These are phyloP conservation scores for Boletus speciosus DNA, from an alignment of 768 basidiomycete genomes.

Conservation along the genomic window DNA sequence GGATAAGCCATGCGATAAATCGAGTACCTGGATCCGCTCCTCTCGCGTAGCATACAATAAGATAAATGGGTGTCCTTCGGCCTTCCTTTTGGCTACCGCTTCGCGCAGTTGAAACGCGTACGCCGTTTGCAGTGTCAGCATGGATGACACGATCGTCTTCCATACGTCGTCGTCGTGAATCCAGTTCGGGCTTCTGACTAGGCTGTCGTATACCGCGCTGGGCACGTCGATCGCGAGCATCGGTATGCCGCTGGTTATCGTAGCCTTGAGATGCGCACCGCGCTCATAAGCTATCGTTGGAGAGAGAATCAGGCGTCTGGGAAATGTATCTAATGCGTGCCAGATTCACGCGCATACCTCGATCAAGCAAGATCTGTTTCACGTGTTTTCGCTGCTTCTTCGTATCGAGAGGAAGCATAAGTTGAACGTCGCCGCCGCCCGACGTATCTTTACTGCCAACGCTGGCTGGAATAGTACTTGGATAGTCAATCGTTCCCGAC, in stretches of 20 bases:
- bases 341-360: slow-evolving; percentile 40
- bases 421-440: slow-evolving; percentile 49
- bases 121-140: slow-evolving; percentile 53
- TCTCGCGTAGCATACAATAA: slow-evolving; percentile 67
- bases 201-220: slow-evolving; percentile 54
- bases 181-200: slow-evolving; percentile 60
- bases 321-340: neutral
- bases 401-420: slow-evolving; percentile 62
- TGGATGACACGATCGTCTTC: slow-evolving; percentile 53
- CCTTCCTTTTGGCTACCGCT: slow-evolving; percentile 54
- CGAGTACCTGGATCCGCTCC: slow-evolving; percentile 62
- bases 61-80: slow-evolving; percentile 60
- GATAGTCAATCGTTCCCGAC: slow-evolving; percentile 49
- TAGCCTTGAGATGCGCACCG: slow-evolving; percentile 51
- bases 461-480: slow-evolving; percentile 35
- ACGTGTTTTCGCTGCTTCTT: slow-evolving; percentile 74
- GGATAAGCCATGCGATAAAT: slow-evolving; percentile 26
- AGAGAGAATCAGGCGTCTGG: neutral
- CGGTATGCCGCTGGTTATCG: slow-evolving; percentile 58
- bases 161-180: slow-evolving; percentile 73
- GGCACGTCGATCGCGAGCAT: slow-evolving; percentile 73
- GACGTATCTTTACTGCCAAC: slow-evolving; percentile 35
- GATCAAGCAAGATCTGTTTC: slow-evolving; percentile 65
- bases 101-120: slow-evolving; percentile 72
- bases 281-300: slow-evolving; percentile 57